Base-by-base conservation (phyloP, 164 flowering plant genomes). In the Umbellularia californica region DNA sequence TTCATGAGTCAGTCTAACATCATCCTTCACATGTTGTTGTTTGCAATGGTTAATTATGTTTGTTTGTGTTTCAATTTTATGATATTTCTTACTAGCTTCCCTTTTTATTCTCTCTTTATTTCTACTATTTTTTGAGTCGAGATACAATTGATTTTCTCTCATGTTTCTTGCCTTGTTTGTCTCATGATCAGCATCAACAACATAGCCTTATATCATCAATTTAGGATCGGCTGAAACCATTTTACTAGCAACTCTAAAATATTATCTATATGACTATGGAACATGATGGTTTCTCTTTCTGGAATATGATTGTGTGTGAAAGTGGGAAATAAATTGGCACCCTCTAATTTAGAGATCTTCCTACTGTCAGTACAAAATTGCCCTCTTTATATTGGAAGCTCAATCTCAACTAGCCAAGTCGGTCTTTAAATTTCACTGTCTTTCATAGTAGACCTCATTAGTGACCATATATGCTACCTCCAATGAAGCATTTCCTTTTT, bases 1-100 rank as follows among this genome's bases (percentile, higher is more conserved):
- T 69, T 27, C 23, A 50, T 65, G 35, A 68, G 75, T 75, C 80
- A 77, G 77, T 74, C 69, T 30, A 70, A 47, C 58, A 41, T 55
- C n/a, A 33, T 15, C n/a, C 47, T 65, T 51, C 24, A 17, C 60
- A 47, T 7, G 25, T 14, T 7, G 25, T 14, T 72, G n/a, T 64
- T 41, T 75, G 68, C 33, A 71, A 74, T 55, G 50, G 50, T 74
- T 24, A 35, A 60, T 60, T 20, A 24, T 17, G 24, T 41, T 70
- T 58, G 12, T 25, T 27, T 30, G 35, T 30, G 35, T 23, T 52
- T 20, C 60, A 1, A n/a, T 50, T 50, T 25, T 9, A 50, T 25
- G 2, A 64, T 25, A 23, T 64, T 64, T 14, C 25, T n/a, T 24
- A 22, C 28, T n/a, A 6, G 25, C 11, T 20, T 50, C 12, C 25